Base-by-base conservation (phyloP, 192 early-diverging fungal species). In the Rhizoclosmatium sp. region DNA sequence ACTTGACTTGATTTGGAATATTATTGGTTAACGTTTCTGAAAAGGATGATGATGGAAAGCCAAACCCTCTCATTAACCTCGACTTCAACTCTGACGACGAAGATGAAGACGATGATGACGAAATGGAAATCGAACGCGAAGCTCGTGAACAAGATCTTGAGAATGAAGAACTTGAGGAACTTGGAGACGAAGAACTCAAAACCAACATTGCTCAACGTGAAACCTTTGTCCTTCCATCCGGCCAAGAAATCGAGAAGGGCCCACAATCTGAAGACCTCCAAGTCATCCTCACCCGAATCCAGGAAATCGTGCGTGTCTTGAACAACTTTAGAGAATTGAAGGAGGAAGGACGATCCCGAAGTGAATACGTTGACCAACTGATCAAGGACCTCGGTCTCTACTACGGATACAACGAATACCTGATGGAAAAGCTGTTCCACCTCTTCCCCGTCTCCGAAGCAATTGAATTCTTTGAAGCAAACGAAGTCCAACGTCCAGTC, bases 381-480 rank as follows among this genome's bases (percentile, higher is more conserved):
- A 79, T 93, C 65, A 94, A 95, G 85, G 98, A 99, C 82, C 87
- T 99, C 71, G 91, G 93, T 65, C 83, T 89, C 56, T 98, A 98
- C 87, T 98, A 98, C 82, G 97, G 97, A 46, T 98, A 98, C 84
- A 95, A 94, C 72, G 92, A 95, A 42, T 98, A 90, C 69, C 85
- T 99, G 78, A 88, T 93, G 81, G 93, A 96, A 77, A 96, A 96
- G 82, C 89, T 98, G 4, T 92, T 97, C 83, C 88, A 97, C 76
- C 86, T 98, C 78, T 98, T 99, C 85, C 87, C 96, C 7, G 88
- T 95, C 2, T 90, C 93, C 48, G 96, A 97, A 81, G 84, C 84
- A 0, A 91, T 99, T 42, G 97, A 98, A 82, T 99, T 99, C 86
- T 98, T 99, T 78, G 98, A 99, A 82, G 96, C 98, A 67, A 99